phyloP scores from a whole-genome alignment of 2,329 filamentous ascomycete genomes.

The Didymellaceae sp. region DNA sequence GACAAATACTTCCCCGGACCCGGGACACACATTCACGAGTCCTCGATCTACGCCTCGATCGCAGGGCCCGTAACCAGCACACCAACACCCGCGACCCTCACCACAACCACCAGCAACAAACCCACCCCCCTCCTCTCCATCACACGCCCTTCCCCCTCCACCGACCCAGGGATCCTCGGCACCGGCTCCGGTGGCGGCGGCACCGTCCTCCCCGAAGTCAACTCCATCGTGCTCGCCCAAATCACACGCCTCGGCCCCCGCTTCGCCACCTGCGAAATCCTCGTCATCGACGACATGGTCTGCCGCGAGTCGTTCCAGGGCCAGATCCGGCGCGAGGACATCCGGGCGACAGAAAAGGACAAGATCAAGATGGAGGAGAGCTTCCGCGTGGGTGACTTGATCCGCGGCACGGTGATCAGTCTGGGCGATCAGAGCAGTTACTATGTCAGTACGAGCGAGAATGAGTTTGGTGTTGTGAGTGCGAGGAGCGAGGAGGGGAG shows the following conservation, averaged over 20 bases:
- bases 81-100: constrained; percentile 59
- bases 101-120: constrained; percentile 50
- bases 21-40: constrained; percentile 82
- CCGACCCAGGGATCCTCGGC: constrained; percentile 29
- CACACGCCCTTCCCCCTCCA: constrained; percentile 25
- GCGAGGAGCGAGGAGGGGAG: constrained; percentile 87
- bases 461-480: constrained; percentile 93
- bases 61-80: constrained; percentile 69
- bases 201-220: constrained; percentile 81
- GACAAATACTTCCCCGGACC: constrained; percentile 74
- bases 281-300: constrained; percentile 73
- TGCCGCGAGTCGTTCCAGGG: constrained; percentile 84
- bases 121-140: constrained; percentile 48
- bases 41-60: constrained; percentile 80
- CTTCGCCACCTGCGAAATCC: constrained; percentile 84
- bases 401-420: constrained; percentile 85
- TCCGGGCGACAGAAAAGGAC: constrained; percentile 94
- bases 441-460: constrained; percentile 89
- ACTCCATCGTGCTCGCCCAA: constrained; percentile 79
- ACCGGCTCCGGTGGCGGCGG: constrained; percentile 54
- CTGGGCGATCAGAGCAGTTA: constrained; percentile 94
- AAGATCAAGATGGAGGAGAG: constrained; percentile 89
- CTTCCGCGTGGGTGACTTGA: constrained; percentile 91
- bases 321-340: constrained; percentile 85
- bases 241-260: constrained; percentile 85